phyloP scores from a whole-genome alignment of 2,329 filamentous ascomycete species.

The Magnaporthiopsis poae region DNA sequence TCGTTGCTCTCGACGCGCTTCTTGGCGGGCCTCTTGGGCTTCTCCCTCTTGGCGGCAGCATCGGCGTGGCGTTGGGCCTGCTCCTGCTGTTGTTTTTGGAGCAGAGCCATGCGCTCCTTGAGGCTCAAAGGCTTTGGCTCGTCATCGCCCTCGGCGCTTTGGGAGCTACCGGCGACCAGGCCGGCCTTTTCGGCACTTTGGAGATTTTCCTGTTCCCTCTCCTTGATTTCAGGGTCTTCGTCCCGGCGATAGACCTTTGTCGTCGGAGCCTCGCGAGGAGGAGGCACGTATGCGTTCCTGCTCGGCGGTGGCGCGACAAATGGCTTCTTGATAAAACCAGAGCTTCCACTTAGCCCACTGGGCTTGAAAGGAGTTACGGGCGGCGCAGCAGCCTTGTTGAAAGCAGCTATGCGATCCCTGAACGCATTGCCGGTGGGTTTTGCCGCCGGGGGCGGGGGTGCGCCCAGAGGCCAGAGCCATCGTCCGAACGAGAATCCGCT shows the following conservation, averaged over 20 bases:
- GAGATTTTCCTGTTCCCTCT: slow-evolving; percentile 54
- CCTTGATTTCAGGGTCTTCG: slow-evolving; percentile 66
- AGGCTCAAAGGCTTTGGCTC: slow-evolving; percentile 84
- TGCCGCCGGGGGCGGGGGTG: slow-evolving; percentile 57
- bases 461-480: too few species aligned
- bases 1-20: slow-evolving; percentile 46
- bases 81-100: slow-evolving; percentile 90
- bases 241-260: slow-evolving; percentile 75
- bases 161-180: slow-evolving; percentile 34
- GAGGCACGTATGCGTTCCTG: slow-evolving; percentile 79
- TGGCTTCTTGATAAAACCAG: slow-evolving; percentile 84
- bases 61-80: slow-evolving; percentile 76
- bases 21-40: slow-evolving; percentile 70
- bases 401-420: slow-evolving; percentile 90
- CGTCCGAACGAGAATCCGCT: too few species aligned
- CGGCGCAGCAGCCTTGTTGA: slow-evolving; percentile 80
- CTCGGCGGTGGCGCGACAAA: slow-evolving; percentile 93
- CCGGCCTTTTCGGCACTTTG: slow-evolving; percentile 62
- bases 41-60: slow-evolving; percentile 70
- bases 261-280: slow-evolving; percentile 58
- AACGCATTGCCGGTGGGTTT: slow-evolving; percentile 73
- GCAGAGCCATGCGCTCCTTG: slow-evolving; percentile 86
- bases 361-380: slow-evolving; percentile 88
- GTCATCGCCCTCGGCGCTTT: slow-evolving; percentile 54
- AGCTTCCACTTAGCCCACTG: slow-evolving; percentile 44